Conservation (phyloP, 352 stramenopile species). For the Globisporangium megalacanthum region DNA sequence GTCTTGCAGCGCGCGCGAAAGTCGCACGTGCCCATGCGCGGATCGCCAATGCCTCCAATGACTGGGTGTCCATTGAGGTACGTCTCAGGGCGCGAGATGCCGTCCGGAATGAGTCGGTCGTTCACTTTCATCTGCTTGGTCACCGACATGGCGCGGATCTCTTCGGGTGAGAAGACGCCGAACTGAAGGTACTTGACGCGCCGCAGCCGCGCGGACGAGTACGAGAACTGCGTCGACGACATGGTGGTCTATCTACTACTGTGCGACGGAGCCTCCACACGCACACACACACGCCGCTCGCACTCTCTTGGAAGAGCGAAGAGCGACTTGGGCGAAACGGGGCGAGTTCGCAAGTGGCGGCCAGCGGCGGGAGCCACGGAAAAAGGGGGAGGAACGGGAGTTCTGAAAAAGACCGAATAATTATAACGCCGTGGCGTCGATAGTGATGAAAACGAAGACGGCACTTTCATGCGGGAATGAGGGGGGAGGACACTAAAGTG, state of each 20-base stretch:
- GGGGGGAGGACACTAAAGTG: no score
- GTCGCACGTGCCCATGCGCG: constrained; percentile 95
- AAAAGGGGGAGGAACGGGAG: constrained; percentile 11
- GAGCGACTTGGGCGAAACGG: constrained; percentile 40
- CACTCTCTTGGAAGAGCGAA: constrained; percentile 5
- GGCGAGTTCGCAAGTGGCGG: constrained; percentile 68
- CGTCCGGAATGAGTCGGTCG: constrained; percentile 93
- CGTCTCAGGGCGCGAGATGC: constrained; percentile 89
- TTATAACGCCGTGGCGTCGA: no score
- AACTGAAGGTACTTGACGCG: constrained; percentile 98
- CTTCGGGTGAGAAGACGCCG: constrained; percentile 96
- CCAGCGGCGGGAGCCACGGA: constrained; percentile 7
- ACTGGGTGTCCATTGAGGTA: constrained; percentile 94
- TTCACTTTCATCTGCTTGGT: constrained; percentile 97
- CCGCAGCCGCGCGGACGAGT: constrained; percentile 92
- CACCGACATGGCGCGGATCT: constrained; percentile 96
- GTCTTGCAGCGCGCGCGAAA: constrained; percentile 88
- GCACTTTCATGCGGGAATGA: no score
- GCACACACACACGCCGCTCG: constrained; percentile 6
- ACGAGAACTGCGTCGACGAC: constrained; percentile 92
- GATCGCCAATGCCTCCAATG: constrained; percentile 98
- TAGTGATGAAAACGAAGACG: no score
- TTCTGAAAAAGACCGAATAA: constrained; percentile 3
- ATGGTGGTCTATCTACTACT: constrained; percentile 35
- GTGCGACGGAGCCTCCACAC: no score